A percentile compares a stretch with the other conserved stretches of the same genome.
Conservation (phyloP, 192 early-diverging fungal genomes). For the Rhizoclosmatium globosum region DNA sequence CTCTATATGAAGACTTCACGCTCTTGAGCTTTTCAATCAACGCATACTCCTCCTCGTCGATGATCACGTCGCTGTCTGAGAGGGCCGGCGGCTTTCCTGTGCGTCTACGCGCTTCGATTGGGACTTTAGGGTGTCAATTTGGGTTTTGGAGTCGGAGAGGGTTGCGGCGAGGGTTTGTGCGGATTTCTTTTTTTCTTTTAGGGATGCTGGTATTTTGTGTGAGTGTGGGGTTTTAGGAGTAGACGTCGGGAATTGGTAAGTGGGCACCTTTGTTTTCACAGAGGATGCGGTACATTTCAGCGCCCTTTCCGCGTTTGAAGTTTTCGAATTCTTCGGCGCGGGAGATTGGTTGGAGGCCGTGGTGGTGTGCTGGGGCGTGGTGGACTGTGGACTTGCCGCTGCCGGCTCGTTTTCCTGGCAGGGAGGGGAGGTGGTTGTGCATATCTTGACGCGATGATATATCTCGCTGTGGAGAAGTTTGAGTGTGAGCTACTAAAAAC, state of each 20-base stretch:
- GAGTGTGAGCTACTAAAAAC: background rate
- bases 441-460: conserved; percentile 22
- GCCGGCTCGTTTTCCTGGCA: conserved; percentile 15
- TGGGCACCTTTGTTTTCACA: conserved; percentile 65
- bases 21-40: conserved; percentile 50
- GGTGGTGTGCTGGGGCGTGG: background rate
- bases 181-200: conserved; percentile 59
- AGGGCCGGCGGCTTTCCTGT: background rate
- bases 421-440: conserved; percentile 28
- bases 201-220: conserved; percentile 42
- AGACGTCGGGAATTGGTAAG: too few species aligned
- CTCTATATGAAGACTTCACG: conserved; percentile 54
- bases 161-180: conserved; percentile 53
- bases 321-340: conserved; percentile 69
- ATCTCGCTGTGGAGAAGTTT: conserved; percentile 23
- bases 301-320: conserved; percentile 60
- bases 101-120: conserved; percentile 40
- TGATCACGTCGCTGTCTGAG: conserved; percentile 46
- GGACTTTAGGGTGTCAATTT: conserved; percentile 56
- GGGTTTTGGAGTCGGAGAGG: conserved; percentile 54
- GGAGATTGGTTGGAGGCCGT: conserved; percentile 7
- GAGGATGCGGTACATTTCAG: conserved; percentile 62
- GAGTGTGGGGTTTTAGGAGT: background rate
- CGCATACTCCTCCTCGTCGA: conserved; percentile 65
- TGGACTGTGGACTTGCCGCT: background rate